Evolutionary conservation across 2,329 filamentous ascomycete species (phyloP).

Genomic region (Neonectria hederae): DNA sequence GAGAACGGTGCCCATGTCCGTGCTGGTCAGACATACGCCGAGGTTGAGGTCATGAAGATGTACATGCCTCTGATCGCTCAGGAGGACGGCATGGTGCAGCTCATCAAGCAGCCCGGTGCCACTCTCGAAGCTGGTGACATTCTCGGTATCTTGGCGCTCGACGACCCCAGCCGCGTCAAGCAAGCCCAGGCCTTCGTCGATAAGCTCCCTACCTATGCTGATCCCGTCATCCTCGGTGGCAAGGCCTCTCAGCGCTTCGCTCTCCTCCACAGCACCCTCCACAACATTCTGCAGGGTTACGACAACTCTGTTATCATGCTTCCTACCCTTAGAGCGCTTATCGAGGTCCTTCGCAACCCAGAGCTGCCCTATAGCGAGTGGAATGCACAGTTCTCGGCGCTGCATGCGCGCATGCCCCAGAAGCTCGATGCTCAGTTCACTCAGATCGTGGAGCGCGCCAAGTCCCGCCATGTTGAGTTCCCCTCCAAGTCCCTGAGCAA

Average conservation of each 20-base stretch:
- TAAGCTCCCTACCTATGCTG: slow-evolving; percentile 86
- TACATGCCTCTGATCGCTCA: slow-evolving; percentile 98
- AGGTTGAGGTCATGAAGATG: slow-evolving; percentile 99
- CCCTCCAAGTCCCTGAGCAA: slow-evolving; percentile 88
- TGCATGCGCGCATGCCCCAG: slow-evolving; percentile 97
- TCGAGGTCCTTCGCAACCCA: slow-evolving; percentile 88
- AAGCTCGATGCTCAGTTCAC: slow-evolving; percentile 86
- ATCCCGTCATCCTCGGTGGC: slow-evolving; percentile 85
- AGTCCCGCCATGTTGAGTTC: slow-evolving; percentile 83
- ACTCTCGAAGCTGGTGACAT: slow-evolving; percentile 98
- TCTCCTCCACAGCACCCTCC: slow-evolving; percentile 78
- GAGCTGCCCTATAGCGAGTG: slow-evolving; percentile 97
- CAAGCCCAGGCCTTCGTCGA: slow-evolving; percentile 94
- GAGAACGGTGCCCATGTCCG: slow-evolving; percentile 94
- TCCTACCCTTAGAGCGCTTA: slow-evolving; percentile 82
- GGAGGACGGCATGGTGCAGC: slow-evolving; percentile 94
- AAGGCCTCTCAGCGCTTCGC: slow-evolving; percentile 92
- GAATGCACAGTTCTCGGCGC: slow-evolving; percentile 92
- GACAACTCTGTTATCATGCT: slow-evolving; percentile 99
- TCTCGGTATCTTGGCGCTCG: slow-evolving; percentile 93
- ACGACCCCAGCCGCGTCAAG: slow-evolving; percentile 96
- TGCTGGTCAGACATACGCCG: slow-evolving; percentile 91
- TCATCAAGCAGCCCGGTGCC: slow-evolving; percentile 99
- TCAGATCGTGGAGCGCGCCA: slow-evolving; percentile 86
- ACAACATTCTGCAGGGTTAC: slow-evolving; percentile 90